Percentiles rank a stretch among this genome's conserved stretches.
Evolutionary conservation across 1,284 basidiomycete species (phyloP).

Genomic region (Sanguinoderma infundibulare): DNA sequence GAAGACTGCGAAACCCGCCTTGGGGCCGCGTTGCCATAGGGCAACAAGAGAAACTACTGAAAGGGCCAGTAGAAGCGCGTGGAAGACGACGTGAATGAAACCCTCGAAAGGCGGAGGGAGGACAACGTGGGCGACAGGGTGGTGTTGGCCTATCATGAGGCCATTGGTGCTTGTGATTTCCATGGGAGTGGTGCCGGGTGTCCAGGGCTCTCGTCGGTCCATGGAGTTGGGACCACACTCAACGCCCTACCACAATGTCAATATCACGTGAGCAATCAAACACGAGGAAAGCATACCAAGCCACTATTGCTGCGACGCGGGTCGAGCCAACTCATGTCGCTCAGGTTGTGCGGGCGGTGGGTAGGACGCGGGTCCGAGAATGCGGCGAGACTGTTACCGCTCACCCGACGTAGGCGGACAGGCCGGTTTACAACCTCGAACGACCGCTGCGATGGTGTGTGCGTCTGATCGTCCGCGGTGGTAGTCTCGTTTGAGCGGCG

Average conservation of each 20-base stretch:
- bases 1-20: slow-evolving; percentile 65
- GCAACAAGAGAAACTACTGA: slow-evolving; percentile 59
- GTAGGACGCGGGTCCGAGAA: slow-evolving; percentile 43
- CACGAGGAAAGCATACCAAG: slow-evolving; percentile 54
- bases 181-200: slow-evolving; percentile 54
- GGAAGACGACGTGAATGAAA: slow-evolving; percentile 55
- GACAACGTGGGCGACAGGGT: slow-evolving; percentile 27
- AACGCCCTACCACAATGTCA: slow-evolving; percentile 46
- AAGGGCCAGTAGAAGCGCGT: slow-evolving; percentile 61
- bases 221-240: slow-evolving; percentile 59
- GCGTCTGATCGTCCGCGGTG: slow-evolving; percentile 24
- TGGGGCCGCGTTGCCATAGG: slow-evolving; percentile 59
- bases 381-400: slow-evolving; percentile 49
- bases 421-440: slow-evolving; percentile 80
- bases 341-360: slow-evolving; percentile 54
- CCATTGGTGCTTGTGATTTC: slow-evolving; percentile 46
- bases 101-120: slow-evolving; percentile 49
- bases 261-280: slow-evolving; percentile 11
- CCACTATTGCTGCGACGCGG: slow-evolving; percentile 68
- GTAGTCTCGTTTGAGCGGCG: slow-evolving; percentile 35
- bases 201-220: slow-evolving; percentile 44
- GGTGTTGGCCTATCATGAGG: slow-evolving; percentile 34
- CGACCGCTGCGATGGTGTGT: slow-evolving; percentile 43
- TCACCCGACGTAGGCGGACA: slow-evolving; percentile 48
- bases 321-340: slow-evolving; percentile 77